Evolutionary conservation across 148 eudicot genomes (phyloP), one percentile per base, ranked within the genome.

Genomic region (Fagopyrum homotropicum): DNA sequence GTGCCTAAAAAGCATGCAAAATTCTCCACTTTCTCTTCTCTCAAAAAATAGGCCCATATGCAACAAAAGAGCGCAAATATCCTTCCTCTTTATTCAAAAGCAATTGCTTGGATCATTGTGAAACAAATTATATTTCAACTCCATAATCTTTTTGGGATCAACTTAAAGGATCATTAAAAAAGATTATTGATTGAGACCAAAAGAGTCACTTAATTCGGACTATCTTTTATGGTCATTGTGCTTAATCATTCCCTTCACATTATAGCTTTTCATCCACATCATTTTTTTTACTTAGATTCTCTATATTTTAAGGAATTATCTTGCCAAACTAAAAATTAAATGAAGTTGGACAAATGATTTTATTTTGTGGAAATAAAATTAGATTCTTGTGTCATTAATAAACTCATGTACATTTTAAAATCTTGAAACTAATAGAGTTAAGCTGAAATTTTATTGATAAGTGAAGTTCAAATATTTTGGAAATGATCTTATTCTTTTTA

Each of bases 1-100:
- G 73, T 70, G 73, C 73, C 73, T 70, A 49, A 70, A 70, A 70
- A 47, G 50, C 48, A 44, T 44, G 51, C 50, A 70, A 44, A 69
- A 16, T 70, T 19, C 9, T n/a, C n/a, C 12, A n/a, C 73, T 45
- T 45, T 70, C 51, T 70, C 73, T 45, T 45, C 51, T 70, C 35
- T 70, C 51, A n/a, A 45, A 47, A 47, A 70, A 70, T 44, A 45
- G 51, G 1, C 44, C 44, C 69, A 63, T 63, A 61, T 61, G 16
- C 43, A 0, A 63, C 11, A 63, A 63, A 15, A 17, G 44, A 30
- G 44, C 22, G 44, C 16, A 63, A 30, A 63, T 29, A 63, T 63
- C 45, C 69, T 11, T 11, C 69, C 5, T 63, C 69, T 63, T 63
- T 63, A 63, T 63, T 35, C n/a, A 63, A 63, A 63, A 63, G 69